These are phyloP conservation scores for Diaporthe nobilis DNA, from an alignment of 2,329 filamentous ascomycete species.

Conservation along the genomic window DNA sequence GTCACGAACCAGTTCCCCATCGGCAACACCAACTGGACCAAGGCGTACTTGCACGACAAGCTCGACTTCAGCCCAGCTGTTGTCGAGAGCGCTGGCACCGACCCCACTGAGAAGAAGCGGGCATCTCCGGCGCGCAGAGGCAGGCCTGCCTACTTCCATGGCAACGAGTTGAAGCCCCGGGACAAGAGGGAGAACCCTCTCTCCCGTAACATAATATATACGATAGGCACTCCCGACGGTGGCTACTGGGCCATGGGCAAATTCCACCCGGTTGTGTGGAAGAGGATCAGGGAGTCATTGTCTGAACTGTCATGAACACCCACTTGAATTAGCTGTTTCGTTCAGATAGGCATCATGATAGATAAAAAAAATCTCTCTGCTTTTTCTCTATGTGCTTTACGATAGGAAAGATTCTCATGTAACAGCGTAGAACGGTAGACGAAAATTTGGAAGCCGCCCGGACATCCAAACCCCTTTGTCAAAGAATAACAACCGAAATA, in stretches of 20 bases:
- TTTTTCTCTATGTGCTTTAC: not conserved
- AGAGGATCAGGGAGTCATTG: not conserved
- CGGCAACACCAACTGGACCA: conserved; percentile 50
- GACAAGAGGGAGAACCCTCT: conserved; percentile 3
- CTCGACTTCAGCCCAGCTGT: conserved; percentile 49
- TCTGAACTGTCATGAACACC: not conserved
- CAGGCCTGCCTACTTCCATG: conserved; percentile 4
- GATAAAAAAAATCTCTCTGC: no score
- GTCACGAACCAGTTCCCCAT: conserved; percentile 50
- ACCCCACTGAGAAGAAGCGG: not conserved
- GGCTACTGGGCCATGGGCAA: conserved; percentile 8
- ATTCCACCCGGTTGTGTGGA: conserved; percentile 5
- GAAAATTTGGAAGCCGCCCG: no score
- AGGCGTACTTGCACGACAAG: conserved; percentile 47
- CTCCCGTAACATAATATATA: not conserved
- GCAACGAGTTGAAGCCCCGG: not conserved
- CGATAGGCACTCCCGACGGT: not conserved
- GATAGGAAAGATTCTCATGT: not conserved
- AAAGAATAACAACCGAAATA: no score
- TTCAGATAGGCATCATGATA: not conserved
- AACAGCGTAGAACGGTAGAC: not conserved
- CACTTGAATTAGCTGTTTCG: not conserved
- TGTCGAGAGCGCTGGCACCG: not conserved
- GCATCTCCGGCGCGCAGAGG: not conserved
- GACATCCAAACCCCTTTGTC: no score